Conservation (phyloP, 345 rosid species). For the Camelina laxa region DNA sequence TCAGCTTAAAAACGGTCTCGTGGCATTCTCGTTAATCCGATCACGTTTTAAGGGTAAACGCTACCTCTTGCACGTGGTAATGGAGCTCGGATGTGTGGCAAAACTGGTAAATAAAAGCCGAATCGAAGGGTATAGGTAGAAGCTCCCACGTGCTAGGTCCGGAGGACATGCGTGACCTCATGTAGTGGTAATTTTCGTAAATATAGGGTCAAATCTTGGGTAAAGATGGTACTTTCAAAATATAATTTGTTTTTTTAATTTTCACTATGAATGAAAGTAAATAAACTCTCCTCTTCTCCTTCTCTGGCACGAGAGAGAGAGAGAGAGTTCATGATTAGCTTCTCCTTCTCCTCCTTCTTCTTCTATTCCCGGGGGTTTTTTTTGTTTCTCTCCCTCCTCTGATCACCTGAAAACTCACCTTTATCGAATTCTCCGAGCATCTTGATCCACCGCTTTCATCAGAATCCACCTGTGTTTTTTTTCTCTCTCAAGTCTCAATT, state of each 20-base stretch:
- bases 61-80: slow-evolving; percentile 28
- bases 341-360: slow-evolving; percentile 36
- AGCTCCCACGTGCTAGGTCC: slow-evolving; percentile 45
- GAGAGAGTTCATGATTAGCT: slow-evolving; percentile 27
- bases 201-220: slow-evolving; percentile 38
- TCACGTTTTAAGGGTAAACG: slow-evolving; percentile 2
- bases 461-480: not conserved
- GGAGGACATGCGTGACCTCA: slow-evolving; percentile 44
- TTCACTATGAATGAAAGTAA: slow-evolving; percentile 21
- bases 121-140: slow-evolving; percentile 10
- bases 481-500: not conserved
- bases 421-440: not conserved
- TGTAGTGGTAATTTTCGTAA: slow-evolving; percentile 35
- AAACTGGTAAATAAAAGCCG: not conserved
- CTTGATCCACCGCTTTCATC: slow-evolving; percentile 17
- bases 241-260: not conserved
- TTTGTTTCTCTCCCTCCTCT: not conserved
- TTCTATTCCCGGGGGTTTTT: slow-evolving; percentile 16
- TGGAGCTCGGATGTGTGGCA: slow-evolving; percentile 18
- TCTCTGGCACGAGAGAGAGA: slow-evolving; percentile 21
- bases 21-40: slow-evolving; percentile 32
- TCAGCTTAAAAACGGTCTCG: slow-evolving; percentile 36
- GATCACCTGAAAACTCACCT: slow-evolving; percentile 16
- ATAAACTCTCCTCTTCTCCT: slow-evolving; percentile 20
- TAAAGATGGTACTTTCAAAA: slow-evolving; percentile 22